Conservation (phyloP, 345 rosid species). For the Acer saccharum region DNA sequence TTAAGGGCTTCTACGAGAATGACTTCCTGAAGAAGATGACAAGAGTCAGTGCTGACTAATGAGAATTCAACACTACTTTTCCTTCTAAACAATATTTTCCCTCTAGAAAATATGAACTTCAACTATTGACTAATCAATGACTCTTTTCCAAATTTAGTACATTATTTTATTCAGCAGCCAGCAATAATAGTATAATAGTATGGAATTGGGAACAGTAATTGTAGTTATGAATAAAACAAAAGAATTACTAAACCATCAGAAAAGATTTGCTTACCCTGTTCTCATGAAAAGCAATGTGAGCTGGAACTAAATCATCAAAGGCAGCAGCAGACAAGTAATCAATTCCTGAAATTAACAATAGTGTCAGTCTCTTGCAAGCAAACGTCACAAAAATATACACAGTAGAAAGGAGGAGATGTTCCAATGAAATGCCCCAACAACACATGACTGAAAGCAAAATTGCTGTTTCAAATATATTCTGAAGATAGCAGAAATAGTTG, state of each 20-base stretch:
- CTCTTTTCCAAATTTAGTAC: not conserved
- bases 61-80: not conserved
- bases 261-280: conserved; percentile 27
- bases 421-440: not conserved
- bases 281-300: conserved; percentile 33
- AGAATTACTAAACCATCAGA: not conserved
- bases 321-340: conserved; percentile 47
- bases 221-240: not conserved
- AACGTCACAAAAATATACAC: not conserved
- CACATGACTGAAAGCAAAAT: not conserved
- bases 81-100: no score
- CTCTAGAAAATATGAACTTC: no score
- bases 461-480: conserved; percentile 3
- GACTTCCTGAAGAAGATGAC: conserved; percentile 42
- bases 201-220: not conserved
- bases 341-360: conserved; percentile 38
- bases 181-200: no score
- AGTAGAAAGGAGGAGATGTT: not conserved
- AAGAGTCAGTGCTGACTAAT: not conserved
- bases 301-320: conserved; percentile 10
- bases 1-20: conserved; percentile 69
- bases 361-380: not conserved
- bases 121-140: no score
- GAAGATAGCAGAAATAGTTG: not conserved
- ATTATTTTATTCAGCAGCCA: not conserved